These are phyloP conservation scores for Backusella westeae DNA, from an alignment of 192 early-diverging fungal genomes.

Conservation along the genomic window DNA sequence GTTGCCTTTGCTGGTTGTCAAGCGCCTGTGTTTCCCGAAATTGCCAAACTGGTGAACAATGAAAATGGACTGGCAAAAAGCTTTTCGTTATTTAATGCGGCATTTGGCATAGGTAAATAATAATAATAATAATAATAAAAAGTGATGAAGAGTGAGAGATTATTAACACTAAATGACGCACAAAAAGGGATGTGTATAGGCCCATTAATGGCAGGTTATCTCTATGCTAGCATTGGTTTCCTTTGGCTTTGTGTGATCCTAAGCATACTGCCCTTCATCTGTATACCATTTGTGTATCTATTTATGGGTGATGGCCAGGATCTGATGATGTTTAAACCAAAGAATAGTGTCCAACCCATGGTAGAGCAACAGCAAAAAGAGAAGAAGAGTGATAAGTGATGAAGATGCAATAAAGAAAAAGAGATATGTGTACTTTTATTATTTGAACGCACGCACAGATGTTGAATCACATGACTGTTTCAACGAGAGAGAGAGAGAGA, in stretches of 20 bases:
- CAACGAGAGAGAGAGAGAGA: neutral
- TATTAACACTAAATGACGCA: neutral
- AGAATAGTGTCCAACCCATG: neutral
- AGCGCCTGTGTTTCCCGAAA: conserved; percentile 43
- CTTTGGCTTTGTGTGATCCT: conserved; percentile 33
- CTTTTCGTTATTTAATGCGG: conserved; percentile 45
- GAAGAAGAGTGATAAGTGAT: neutral
- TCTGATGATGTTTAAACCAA: neutral
- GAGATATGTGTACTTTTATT: neutral
- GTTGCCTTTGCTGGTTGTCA: conserved; percentile 35
- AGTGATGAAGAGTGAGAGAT: neutral
- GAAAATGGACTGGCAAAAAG: conserved; percentile 42
- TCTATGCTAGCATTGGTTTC: conserved; percentile 28
- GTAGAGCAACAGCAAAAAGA: neutral
- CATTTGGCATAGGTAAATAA: conserved; percentile 33
- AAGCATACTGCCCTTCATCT: neutral
- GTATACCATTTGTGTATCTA: conserved; percentile 20
- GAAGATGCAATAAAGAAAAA: neutral
- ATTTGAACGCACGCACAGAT: neutral
- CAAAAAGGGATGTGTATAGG: conserved; percentile 26
- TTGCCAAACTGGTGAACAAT: conserved; percentile 34
- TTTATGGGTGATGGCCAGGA: conserved; percentile 2
- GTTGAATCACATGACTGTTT: neutral
- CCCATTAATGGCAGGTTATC: conserved; percentile 21
- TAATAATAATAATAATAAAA: neutral